Percentiles rank a stretch among this genome's conserved stretches.
phyloP scores from a whole-genome alignment of 192 early-diverging fungal genomes.

The Umbelopsis isabellina region DNA sequence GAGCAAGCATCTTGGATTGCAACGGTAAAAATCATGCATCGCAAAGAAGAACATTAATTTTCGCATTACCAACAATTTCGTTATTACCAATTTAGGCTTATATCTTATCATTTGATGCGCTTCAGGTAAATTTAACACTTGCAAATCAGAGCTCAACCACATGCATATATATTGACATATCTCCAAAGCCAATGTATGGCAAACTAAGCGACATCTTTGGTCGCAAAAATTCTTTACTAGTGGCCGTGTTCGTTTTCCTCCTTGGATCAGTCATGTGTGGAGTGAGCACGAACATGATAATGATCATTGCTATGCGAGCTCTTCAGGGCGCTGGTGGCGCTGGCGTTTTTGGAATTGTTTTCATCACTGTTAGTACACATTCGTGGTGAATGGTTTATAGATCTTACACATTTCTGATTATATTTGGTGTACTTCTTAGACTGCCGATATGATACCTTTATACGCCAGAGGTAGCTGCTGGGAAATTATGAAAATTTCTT shows the following conservation, averaged over 20 bases:
- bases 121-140: constrained; percentile 8
- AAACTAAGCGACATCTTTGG: constrained; percentile 68
- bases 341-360: constrained; percentile 44
- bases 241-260: constrained; percentile 60
- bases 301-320: constrained; percentile 68
- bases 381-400: constrained; percentile 48
- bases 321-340: constrained; percentile 69
- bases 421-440: constrained; percentile 73
- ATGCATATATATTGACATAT: neutral
- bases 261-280: constrained; percentile 80
- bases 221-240: constrained; percentile 3
- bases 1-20: constrained; percentile 83
- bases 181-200: constrained; percentile 45
- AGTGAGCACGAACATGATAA: constrained; percentile 49
- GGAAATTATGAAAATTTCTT: constrained; percentile 33
- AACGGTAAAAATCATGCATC: constrained; percentile 52
- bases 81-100: constrained; percentile 44
- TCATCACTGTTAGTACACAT: constrained; percentile 56
- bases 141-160: neutral
- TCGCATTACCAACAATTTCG: neutral
- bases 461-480: constrained; percentile 78
- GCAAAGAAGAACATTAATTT: neutral
- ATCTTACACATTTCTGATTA: constrained; percentile 71
- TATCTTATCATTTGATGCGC: constrained; percentile 53
- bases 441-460: constrained; percentile 81